Evolutionary conservation across 352 stramenopile species (phyloP).

Genomic region (Phytophthora aleatoria): DNA sequence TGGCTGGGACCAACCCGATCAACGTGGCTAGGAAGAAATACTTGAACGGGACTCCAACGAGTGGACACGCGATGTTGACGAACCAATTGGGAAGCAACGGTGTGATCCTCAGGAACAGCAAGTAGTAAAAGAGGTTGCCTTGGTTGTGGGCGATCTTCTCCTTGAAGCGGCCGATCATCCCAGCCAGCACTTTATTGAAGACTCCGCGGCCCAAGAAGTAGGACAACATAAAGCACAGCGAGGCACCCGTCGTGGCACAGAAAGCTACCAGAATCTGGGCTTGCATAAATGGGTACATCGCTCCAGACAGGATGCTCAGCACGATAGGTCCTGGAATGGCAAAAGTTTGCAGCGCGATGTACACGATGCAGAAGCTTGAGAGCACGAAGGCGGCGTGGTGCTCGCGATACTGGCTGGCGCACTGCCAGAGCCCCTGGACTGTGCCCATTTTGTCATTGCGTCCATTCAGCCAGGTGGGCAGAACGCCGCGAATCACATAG

Average conservation of each 20-base stretch:
- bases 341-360: constrained; percentile 88
- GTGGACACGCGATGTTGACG: constrained; percentile 87
- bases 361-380: constrained; percentile 84
- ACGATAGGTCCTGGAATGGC: constrained; percentile 88
- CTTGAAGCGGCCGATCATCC: constrained; percentile 84
- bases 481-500: constrained; percentile 79
- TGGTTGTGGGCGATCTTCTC: constrained; percentile 86
- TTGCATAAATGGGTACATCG: constrained; percentile 84
- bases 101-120: constrained; percentile 90
- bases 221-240: constrained; percentile 85
- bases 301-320: constrained; percentile 86
- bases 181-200: constrained; percentile 68
- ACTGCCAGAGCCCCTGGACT: constrained; percentile 76
- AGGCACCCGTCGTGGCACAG: constrained; percentile 82
- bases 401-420: constrained; percentile 77
- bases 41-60: constrained; percentile 85
- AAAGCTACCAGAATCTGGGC: constrained; percentile 84
- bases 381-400: constrained; percentile 77
- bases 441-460: constrained; percentile 89
- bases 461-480: constrained; percentile 80
- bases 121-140: constrained; percentile 87
- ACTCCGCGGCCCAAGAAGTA: constrained; percentile 82
- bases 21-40: constrained; percentile 87
- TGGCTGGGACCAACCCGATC: constrained; percentile 80
- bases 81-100: constrained; percentile 91